Evolutionary conservation across 2,329 filamentous ascomycete species (phyloP).

Genomic region (Dactylellina haptotyla): DNA sequence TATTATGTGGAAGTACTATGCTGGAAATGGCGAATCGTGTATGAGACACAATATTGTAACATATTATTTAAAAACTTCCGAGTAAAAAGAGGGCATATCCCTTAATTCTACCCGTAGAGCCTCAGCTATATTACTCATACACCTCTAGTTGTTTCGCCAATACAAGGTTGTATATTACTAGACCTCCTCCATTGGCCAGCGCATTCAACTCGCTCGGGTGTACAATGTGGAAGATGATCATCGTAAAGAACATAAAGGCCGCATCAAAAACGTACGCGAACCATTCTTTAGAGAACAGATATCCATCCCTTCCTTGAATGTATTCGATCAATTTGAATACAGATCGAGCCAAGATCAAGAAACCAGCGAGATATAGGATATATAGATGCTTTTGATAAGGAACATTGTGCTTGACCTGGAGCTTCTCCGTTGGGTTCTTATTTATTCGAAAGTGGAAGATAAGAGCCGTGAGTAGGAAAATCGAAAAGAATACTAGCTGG

Average conservation of each 20-base stretch:
- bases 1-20: no score
- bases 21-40: no score
- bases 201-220: no score
- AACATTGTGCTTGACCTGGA: neutral
- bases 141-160: no score
- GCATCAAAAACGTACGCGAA: constrained; percentile 66
- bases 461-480: constrained; percentile 66
- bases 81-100: no score
- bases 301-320: constrained; percentile 63
- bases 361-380: constrained; percentile 63
- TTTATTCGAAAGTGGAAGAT: constrained; percentile 63
- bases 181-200: no score
- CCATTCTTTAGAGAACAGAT: constrained; percentile 63
- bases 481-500: constrained; percentile 69
- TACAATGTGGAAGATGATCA: no score
- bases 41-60: no score
- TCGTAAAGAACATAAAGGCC: constrained; percentile 62
- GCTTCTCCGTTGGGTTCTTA: neutral
- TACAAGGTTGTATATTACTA: no score
- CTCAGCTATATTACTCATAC: no score
- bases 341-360: constrained; percentile 65
- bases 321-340: constrained; percentile 67
- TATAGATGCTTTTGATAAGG: constrained; percentile 56
- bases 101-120: no score
- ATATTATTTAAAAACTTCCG: no score